Evolutionary conservation across 1,139 yeast species (phyloP), one percentile per base, ranked within the genome.

Genomic region (Saccharomyces hybrid): DNA sequence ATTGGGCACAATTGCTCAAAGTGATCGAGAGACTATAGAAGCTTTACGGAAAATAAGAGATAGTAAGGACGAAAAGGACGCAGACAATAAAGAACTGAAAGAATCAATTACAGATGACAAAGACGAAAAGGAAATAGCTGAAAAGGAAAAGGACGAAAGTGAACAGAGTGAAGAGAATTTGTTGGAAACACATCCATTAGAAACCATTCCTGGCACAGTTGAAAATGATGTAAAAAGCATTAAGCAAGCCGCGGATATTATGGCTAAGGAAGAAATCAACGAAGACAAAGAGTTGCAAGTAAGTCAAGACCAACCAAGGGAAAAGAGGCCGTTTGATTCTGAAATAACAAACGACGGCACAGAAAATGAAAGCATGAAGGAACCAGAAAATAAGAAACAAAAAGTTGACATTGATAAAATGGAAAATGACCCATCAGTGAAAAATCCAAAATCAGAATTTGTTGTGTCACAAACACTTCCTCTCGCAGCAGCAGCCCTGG

Each of bases 391-490:
- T 54, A 54, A 27, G 54, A 57, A 52, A 56, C 56, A 47, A 32
- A 55, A 52, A 53, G 52, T 55, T 54, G 61, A 64, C 52, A 56
- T 56, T 50, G 66, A 64, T 11, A 62, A 64, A 60, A 71, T 71
- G 47, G 86, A 79, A 48, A 79, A 78, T 63, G 88, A 81, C 70
- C 84, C 84, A 51, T 68, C 81, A 52, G 74, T 84, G 14, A 83
- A 82, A 59, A 86, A 86, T 64, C 95, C 95, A 0, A 85, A 85
- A 61, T 80, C 88, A 0, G 95, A 87, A 67, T 87, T 84, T 66
- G 95, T 87, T 3, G 75, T 82, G 1, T 76, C 88, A 0, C 95
- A 87, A 65, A 81, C 88, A 0, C 72, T 88, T 48, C 88, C 95
- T 0, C 76, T 81, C 3, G 82, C 85, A 2, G 89, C 91, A 0